Evolutionary conservation across 306 rosid genomes (phyloP).

Genomic region (Trifolium subterraneum): DNA sequence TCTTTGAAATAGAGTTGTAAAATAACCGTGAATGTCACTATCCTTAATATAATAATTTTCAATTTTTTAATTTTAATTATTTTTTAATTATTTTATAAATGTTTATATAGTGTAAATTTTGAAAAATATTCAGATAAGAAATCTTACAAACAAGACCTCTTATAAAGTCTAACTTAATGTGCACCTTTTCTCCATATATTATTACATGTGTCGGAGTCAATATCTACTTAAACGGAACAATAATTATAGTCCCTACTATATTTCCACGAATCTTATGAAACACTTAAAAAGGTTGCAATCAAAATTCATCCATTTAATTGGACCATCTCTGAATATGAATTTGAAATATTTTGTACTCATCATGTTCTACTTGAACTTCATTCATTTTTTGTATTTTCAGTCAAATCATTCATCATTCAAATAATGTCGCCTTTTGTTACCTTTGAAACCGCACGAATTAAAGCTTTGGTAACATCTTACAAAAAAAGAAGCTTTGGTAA

Average conservation of each 20-base stretch:
- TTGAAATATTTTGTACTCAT: constrained; percentile 35
- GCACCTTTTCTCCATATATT: background rate
- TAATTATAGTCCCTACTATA: background rate
- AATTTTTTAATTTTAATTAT: no score
- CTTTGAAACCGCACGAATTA: no score
- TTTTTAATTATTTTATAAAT: no score
- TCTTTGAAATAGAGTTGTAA: no score
- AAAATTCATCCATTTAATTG: background rate
- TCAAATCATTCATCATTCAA: constrained; percentile 35
- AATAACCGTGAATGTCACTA: no score
- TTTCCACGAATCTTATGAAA: constrained; percentile 24
- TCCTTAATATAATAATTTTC: no score
- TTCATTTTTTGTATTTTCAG: constrained; percentile 22
- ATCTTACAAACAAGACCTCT: background rate
- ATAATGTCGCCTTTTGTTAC: constrained; percentile 3
- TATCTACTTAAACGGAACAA: constrained; percentile 3
- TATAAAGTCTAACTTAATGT: constrained; percentile 8
- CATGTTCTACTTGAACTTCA: constrained; percentile 38
- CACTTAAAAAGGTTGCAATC: constrained; percentile 21
- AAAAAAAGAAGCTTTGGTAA: no score
- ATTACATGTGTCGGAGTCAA: background rate
- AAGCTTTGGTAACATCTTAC: no score
- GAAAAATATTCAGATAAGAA: background rate
- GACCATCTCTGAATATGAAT: constrained; percentile 22
- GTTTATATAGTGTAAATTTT: no score